Evolutionary conservation across 306 rosid genomes (phyloP), one percentile per base, ranked within the genome.

Genomic region (Lablab purpureus): DNA sequence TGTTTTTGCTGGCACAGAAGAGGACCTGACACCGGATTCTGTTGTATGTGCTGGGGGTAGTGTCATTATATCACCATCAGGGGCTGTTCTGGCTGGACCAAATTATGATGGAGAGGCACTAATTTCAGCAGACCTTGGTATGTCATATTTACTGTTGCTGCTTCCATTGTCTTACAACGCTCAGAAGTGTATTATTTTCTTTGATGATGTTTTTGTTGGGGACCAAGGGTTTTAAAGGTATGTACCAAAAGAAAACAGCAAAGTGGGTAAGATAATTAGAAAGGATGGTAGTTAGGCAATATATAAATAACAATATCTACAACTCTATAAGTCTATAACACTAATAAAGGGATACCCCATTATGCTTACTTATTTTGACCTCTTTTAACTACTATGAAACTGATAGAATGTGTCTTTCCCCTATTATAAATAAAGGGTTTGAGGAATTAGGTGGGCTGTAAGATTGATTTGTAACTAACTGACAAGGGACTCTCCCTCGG

Each of bases 11-110:
- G 97, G 89, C 84, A 74, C 78, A 15, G 97, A 89, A 86, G 91
- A 88, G 69, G 86, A 88, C 18, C 97, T 90, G 46, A 85, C 67
- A 40, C 95, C 97, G 1, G 97, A 94, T 74, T 89, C 97, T 87
- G 90, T 94, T 72, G 99, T 94, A 74, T 94, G 97, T 49, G 87
- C 95, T 43, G 97, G 99, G 22, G 99, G 99, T 41, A 94, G 97
- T 86, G 97, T 86, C 82, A 94, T 94, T 45, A 85, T 94, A 69
- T 94, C 99, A 63, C 99, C 99, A 4, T 86, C 95, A 41, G 99
- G 99, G 73, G 66, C 78, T 58, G 84, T 94, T 84, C 88, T 94
- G 27, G 97, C 97, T 10, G 99, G 97, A 74, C 99, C 99, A 55
- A 92, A 91, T 86, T 91, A 87, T 50, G 95, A 94, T 17, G 99